Conservation (phyloP, 306 rosid species). For the Citrullus mucosospermus region DNA sequence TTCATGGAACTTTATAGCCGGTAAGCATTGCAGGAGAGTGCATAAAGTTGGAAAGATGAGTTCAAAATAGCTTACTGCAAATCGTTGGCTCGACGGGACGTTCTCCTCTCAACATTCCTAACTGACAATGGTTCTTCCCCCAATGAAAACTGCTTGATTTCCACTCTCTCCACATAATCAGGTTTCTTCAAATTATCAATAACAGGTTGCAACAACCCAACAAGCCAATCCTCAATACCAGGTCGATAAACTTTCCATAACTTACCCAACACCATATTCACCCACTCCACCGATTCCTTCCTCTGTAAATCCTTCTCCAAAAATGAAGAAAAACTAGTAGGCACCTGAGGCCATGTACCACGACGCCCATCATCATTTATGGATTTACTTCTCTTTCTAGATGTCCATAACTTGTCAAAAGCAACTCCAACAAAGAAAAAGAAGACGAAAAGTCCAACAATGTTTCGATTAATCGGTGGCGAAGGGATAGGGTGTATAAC, state of each 20-base stretch:
- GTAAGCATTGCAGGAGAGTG: background rate
- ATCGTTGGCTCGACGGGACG: conserved; percentile 89
- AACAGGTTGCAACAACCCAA: conserved; percentile 90
- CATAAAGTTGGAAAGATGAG: background rate
- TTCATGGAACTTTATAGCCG: background rate
- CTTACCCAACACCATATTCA: conserved; percentile 93
- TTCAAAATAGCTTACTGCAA: conserved; percentile 53
- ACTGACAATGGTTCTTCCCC: conserved; percentile 95
- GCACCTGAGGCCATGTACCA: conserved; percentile 91
- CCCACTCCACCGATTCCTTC: conserved; percentile 98
- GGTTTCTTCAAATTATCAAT: conserved; percentile 84
- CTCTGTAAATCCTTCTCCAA: conserved; percentile 94
- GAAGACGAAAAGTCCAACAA: conserved; percentile 62
- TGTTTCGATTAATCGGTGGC: conserved; percentile 74
- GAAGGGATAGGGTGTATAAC: conserved; percentile 91
- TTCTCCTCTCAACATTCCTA: conserved; percentile 86
- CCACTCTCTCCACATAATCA: conserved; percentile 89
- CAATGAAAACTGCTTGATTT: conserved; percentile 77
- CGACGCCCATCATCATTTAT: conserved; percentile 26
- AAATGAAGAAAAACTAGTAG: conserved; percentile 79
- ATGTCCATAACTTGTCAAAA: conserved; percentile 82
- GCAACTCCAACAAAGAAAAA: conserved; percentile 87
- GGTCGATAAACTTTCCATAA: conserved; percentile 88
- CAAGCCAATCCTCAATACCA: conserved; percentile 86
- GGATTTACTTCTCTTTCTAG: conserved; percentile 33